phyloP scores from a whole-genome alignment of 345 rosid species.

The Eucalyptus pauciflora region DNA sequence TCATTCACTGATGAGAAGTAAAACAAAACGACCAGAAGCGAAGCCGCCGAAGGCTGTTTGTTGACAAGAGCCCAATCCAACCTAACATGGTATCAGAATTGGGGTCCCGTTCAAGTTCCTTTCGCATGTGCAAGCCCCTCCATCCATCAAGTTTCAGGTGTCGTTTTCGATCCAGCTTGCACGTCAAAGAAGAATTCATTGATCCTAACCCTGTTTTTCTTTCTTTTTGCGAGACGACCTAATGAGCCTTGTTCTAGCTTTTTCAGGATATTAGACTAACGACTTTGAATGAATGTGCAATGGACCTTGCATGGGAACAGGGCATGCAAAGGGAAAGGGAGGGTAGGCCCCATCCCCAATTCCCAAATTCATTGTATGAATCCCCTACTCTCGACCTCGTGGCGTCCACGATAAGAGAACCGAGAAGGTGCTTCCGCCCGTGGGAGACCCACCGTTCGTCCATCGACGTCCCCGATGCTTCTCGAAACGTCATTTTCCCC shows the following conservation, averaged over 20 bases:
- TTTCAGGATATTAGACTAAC: background rate
- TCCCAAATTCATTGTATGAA: background rate
- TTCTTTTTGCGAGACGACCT: background rate
- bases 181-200: background rate
- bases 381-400: background rate
- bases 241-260: background rate
- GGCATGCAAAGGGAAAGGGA: background rate
- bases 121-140: background rate
- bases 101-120: background rate
- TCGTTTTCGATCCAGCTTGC: background rate
- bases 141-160: accelerated
- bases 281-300: background rate
- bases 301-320: background rate
- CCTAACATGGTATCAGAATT: background rate
- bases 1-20: background rate
- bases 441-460: background rate
- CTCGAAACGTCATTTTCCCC: background rate
- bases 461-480: background rate
- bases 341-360: background rate
- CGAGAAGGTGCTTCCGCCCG: background rate
- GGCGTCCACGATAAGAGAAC: background rate
- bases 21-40: background rate
- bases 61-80: background rate
- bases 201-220: background rate
- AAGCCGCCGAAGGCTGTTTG: background rate